Base-by-base conservation (phyloP, 768 basidiomycete genomes). In the Lactarius akahatsu region DNA sequence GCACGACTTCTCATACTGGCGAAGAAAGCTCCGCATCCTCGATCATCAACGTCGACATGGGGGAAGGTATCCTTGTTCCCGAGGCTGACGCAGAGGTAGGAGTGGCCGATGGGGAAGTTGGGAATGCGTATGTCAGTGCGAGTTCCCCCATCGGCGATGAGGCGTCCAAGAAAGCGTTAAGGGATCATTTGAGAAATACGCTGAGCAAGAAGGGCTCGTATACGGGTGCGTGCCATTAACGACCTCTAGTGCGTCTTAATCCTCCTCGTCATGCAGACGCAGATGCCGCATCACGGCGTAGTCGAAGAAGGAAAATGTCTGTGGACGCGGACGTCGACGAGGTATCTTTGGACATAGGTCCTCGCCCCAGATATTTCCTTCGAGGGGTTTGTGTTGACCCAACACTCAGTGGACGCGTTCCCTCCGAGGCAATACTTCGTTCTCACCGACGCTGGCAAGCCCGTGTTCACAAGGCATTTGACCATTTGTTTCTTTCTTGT, bases 401-500 rank as follows among this genome's bases (percentile, higher is more conserved):
- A 32, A 50, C 62, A 20, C 41, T 57, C 57, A 72, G 71, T 55
- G 54, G 68, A 74, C n/a, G 68, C 67, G 16, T 77, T 76, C 72
- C 78, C 81, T 60, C 85, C 84, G 28, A 82, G 95, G 61, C 86
- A 93, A 73, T 99, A 98, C 76, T 97, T 92, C 73, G 85, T 98
- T 18, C 82, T 98, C 23, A 98, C 96, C 0, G 88, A 96, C 68
- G 97, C 97, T 36, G 97, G 97, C 34, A 98, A 99, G 76, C 96
- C 96, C n/a, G 95, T 99, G 13, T 99, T 92, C 73, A 82, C 87
- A 52, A 93, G 92, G 95, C 91, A 66, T 80, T 71, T 45, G 15
- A n/a, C 62, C 34, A 62, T 30, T 41, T 57, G 34, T 47, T 34
- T 63, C n/a, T 43, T 15, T 8, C 36, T 61, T 50, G 60, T 52